These are phyloP conservation scores for Setomelanomma holmii DNA, from an alignment of 2,329 filamentous ascomycete genomes.

Conservation along the genomic window DNA sequence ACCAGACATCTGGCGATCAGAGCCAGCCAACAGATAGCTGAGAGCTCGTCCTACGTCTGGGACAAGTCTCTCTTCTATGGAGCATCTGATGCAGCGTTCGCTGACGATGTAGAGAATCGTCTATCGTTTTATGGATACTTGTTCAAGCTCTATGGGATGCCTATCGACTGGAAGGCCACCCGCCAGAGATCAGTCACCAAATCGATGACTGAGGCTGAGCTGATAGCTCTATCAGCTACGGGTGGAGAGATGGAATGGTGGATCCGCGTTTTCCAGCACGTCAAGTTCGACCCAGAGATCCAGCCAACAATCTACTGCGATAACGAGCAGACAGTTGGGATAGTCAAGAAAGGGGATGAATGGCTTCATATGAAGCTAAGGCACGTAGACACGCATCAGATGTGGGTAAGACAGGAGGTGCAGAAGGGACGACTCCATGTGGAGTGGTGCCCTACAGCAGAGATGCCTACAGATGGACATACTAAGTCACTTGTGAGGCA, in stretches of 20 bases:
- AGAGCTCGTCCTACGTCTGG: neutral
- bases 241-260: neutral
- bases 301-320: neutral
- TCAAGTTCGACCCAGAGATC: neutral
- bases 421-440: neutral
- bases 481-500: slow-evolving; percentile 1
- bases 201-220: too few relatives aligned
- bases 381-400: neutral
- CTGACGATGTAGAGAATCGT: neutral
- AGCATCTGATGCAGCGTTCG: neutral
- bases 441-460: neutral
- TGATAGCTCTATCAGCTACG: neutral
- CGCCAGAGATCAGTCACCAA: too few relatives aligned
- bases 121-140: neutral
- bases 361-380: neutral
- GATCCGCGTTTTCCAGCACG: neutral
- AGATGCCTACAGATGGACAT: neutral
- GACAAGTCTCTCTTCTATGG: neutral
- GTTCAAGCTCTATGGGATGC: too few relatives aligned
- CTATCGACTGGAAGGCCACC: too few relatives aligned
- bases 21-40: neutral
- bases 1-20: neutral
- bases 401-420: neutral
- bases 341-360: neutral
- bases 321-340: neutral